Percentiles rank a stretch among this genome's conserved stretches.
These are phyloP conservation scores for Chionographis japonica DNA, from an alignment of 106 monocot genomes.

Conservation along the genomic window DNA sequence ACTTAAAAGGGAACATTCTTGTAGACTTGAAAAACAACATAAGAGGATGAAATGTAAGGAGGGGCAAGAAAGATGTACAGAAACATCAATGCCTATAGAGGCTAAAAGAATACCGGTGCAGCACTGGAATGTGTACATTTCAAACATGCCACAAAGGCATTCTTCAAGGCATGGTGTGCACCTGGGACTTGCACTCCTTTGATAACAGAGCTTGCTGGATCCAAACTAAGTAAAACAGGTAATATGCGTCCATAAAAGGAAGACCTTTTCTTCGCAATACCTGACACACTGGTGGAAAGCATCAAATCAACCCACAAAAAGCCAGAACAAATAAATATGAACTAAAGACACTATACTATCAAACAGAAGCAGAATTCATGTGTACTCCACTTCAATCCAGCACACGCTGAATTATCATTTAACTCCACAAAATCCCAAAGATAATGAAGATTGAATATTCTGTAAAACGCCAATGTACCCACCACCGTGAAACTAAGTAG, in stretches of 20 bases:
- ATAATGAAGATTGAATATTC: no score
- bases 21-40: background rate
- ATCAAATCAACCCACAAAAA: constrained; percentile 11
- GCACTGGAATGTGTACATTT: constrained; percentile 93
- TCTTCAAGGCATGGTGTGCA: constrained; percentile 93
- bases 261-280: constrained; percentile 86
- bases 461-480: no score
- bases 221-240: constrained; percentile 78
- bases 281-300: constrained; percentile 64
- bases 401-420: no score
- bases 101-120: constrained; percentile 66
- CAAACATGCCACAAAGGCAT: constrained; percentile 73
- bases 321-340: background rate
- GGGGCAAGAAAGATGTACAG: background rate
- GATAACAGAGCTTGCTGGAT: constrained; percentile 66
- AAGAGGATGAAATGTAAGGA: background rate
- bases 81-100: constrained; percentile 11
- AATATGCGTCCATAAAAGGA: constrained; percentile 92
- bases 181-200: constrained; percentile 56
- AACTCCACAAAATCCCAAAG: no score
- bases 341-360: background rate
- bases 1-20: no score
- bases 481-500: no score
- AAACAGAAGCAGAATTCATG: background rate
- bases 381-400: no score